These are phyloP conservation scores for Backusella parvicylindrica DNA, from an alignment of 192 early-diverging fungal species.

Conservation along the genomic window DNA sequence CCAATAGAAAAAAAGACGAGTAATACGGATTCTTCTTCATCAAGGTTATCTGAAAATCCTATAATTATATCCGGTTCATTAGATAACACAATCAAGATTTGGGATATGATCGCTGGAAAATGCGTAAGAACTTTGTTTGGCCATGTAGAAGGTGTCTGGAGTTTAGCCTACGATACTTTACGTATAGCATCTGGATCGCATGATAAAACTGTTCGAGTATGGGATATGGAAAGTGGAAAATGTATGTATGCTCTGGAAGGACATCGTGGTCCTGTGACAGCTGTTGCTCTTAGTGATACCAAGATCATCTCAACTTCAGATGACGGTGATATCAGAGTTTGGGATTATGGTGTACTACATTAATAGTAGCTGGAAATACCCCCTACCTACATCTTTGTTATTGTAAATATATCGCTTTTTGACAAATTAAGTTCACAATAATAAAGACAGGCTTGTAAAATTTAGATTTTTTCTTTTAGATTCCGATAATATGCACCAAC, in stretches of 20 bases:
- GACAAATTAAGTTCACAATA: neutral
- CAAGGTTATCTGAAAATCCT: slow-evolving; percentile 42
- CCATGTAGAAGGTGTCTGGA: slow-evolving; percentile 81
- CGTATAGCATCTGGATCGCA: slow-evolving; percentile 62
- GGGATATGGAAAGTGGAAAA: slow-evolving; percentile 68
- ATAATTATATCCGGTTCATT: slow-evolving; percentile 80
- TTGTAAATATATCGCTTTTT: neutral
- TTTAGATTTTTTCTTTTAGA: neutral
- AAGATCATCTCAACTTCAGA: slow-evolving; percentile 83
- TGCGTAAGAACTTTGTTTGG: slow-evolving; percentile 77
- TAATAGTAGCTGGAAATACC: neutral
- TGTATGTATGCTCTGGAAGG: slow-evolving; percentile 64
- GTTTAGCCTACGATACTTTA: slow-evolving; percentile 69
- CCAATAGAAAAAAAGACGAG: neutral
- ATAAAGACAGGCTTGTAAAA: neutral
- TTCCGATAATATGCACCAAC: neutral
- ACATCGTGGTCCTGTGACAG: slow-evolving; percentile 72
- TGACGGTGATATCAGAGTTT: slow-evolving; percentile 76
- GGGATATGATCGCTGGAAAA: slow-evolving; percentile 79
- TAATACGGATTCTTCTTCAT: slow-evolving; percentile 14
- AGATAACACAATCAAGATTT: slow-evolving; percentile 86
- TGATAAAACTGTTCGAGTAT: slow-evolving; percentile 71
- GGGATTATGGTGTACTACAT: slow-evolving; percentile 64
- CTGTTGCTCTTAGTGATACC: slow-evolving; percentile 83
- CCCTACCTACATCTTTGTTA: neutral